Percentiles rank a stretch among this genome's conserved stretches.
Conservation (phyloP, 1,139 yeast species). For the Suhomyces wounanorum region DNA sequence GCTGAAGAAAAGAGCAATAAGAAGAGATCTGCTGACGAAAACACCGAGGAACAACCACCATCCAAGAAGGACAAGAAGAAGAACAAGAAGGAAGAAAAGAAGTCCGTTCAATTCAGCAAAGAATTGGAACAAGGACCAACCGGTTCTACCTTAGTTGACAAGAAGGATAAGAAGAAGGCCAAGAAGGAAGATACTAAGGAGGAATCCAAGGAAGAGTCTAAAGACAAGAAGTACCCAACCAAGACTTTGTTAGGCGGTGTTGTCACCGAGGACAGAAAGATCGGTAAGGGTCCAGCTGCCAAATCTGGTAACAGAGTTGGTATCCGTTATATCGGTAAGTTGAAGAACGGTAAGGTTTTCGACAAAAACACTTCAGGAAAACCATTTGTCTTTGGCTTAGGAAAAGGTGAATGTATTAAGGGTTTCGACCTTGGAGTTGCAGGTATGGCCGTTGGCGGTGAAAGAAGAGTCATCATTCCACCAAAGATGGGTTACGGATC, state of each 20-base stretch:
- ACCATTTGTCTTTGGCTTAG: constrained; percentile 88
- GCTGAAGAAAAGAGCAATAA: constrained; percentile 39
- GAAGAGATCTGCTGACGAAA: constrained; percentile 30
- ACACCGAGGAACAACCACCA: constrained; percentile 29
- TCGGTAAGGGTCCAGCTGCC: constrained; percentile 86
- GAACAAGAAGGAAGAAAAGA: constrained; percentile 48
- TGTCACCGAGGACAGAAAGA: constrained; percentile 85
- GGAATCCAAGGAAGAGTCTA: constrained; percentile 19
- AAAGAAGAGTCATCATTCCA: constrained; percentile 96
- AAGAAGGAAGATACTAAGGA: constrained; percentile 20
- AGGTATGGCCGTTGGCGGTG: constrained; percentile 99
- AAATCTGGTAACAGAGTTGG: constrained; percentile 91
- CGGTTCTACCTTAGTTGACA: constrained; percentile 45
- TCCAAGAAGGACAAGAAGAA: constrained; percentile 47
- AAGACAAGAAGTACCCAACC: constrained; percentile 52
- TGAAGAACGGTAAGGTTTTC: constrained; percentile 92
- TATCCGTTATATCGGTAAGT: constrained; percentile 96
- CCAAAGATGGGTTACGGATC: constrained; percentile 96
- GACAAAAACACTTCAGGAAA: constrained; percentile 97
- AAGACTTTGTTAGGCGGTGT: constrained; percentile 92
- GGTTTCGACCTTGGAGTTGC: constrained; percentile 99
- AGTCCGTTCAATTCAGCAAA: constrained; percentile 84
- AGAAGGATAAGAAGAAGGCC: constrained; percentile 23
- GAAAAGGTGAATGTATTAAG: constrained; percentile 97
- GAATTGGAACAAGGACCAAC: constrained; percentile 94